phyloP scores from a whole-genome alignment of 176 grass and related monocot species.

The Secale cereale region DNA sequence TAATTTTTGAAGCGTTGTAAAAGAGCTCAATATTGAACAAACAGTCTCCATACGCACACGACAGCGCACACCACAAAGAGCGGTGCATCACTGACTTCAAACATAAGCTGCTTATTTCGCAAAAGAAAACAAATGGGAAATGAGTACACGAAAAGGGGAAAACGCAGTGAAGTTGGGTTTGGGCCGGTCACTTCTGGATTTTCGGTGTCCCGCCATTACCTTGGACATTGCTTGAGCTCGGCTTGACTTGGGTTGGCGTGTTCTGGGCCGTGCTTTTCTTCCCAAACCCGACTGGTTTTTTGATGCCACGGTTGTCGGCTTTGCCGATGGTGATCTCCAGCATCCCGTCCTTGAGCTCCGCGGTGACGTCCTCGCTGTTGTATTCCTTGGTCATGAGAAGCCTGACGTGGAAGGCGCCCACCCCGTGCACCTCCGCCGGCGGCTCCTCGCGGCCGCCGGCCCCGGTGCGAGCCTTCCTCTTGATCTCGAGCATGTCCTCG shows the following conservation, averaged over 20 bases:
- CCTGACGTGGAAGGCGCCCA: slow-evolving; percentile 24
- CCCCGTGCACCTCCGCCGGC: not conserved
- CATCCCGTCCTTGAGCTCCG: slow-evolving; percentile 33
- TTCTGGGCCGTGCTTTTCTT: not conserved
- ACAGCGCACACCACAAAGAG: too few species aligned
- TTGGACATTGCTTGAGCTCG: not conserved
- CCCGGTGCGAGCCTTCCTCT: not conserved
- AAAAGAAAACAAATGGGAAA: too few species aligned
- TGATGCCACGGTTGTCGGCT: not conserved
- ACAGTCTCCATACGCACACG: too few species aligned
- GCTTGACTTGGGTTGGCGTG: not conserved
- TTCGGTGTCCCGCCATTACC: not conserved
- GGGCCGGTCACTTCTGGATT: not conserved
- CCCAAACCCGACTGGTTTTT: not conserved
- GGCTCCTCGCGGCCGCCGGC: not conserved
- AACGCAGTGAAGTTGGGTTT: not conserved
- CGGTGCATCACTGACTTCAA: not conserved
- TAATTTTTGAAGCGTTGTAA: too few species aligned
- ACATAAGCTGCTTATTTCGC: not conserved
- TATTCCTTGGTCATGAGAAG: slow-evolving; percentile 28
- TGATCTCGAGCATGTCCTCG: slow-evolving; percentile 29
- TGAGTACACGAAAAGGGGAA: not conserved
- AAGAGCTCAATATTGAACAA: too few species aligned
- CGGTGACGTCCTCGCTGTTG: not conserved
- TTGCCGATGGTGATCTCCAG: slow-evolving; percentile 25